Evolutionary conservation across 345 rosid genomes (phyloP), one percentile per base, ranked within the genome.

Genomic region (Syzygium aromaticum): DNA sequence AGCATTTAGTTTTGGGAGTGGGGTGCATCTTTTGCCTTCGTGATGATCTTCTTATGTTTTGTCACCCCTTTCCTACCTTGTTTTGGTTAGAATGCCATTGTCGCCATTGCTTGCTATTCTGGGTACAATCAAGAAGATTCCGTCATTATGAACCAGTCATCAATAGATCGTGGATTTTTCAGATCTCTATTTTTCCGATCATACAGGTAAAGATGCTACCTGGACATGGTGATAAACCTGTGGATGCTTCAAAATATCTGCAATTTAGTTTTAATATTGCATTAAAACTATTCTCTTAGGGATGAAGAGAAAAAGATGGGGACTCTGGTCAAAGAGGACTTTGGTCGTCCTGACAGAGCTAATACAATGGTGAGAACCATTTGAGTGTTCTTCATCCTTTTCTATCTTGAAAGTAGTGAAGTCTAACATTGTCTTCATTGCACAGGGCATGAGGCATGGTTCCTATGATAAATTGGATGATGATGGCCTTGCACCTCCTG

Each of bases 221-320:
- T 46, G 51, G 14, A n/a, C 54, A 17, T 15, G 10, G 43, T 46
- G 54, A 5, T 54, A 11, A 25, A 57, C 33, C 9, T 13, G 52
- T 11, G 67, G 84, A 87, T 17, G n/a, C 84, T 78, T 27, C 54
- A 51, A 13, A 49, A 87, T 16, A 85, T 84, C 27, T 52, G 52
- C 77, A 49, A 56, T 46, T 56, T 40, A 22, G 54, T 23, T 52
- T 77, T 53, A 84, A 17, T 19, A 5, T 77, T 51, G 51, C 56
- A 21, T 28, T 49, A 82, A 64, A 86, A 61, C 86, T 43, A 73
- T 84, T 38, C 77, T 90, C 73, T 73, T 90, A 98, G 99, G 90
- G 99, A 98, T 86, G 99, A 95, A 93, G 99, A 98, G 94, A 96
- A 96, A 93, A 96, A 95, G 91, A 98, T 96, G 99, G 99, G 99